Evolutionary conservation across 805 yeast species (phyloP), one percentile per base, ranked within the genome.

Genomic region (Kluyveromyces lactis): DNA sequence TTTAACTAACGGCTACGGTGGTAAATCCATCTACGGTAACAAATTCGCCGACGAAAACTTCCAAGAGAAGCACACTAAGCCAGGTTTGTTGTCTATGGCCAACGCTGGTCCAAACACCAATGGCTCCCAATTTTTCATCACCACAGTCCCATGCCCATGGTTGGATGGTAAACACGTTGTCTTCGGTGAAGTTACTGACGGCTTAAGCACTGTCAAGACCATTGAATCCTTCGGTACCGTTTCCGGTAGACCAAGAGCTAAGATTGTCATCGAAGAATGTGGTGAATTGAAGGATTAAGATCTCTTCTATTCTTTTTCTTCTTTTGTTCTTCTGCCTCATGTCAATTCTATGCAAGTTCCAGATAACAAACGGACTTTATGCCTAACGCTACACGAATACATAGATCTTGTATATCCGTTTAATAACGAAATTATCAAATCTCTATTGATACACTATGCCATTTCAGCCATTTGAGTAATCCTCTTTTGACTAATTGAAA

Each of bases 61-160:
- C 59, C 51, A 64, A 50, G 75, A 76, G 69, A 79, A 63, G 52
- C 95, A 86, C 74, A 76, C 73, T 64, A 78, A 72, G 60, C 81
- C 90, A 47, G 94, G 94, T 59, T 70, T 84, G 50, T 67, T 86
- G 58, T 85, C 94, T 31, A 86, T 86, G 95, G 95, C 95, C 47
- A 86, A 86, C 53, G 82, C 90, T 42, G 95, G 95, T 52, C 90
- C 90, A 64, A 81, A 83, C 76, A 83, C 95, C 62, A 86, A 86
- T 62, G 92, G 95, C 18, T 83, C 94, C 18, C 95, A 86, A 67
- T 86, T 86, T 67, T 86, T 85, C 70, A 79, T 86, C 60, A 82
- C 94, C 53, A 81, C 89, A 40, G 86, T 79, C 35, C 72, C 79
- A 53, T 73, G 81, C 53, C 80, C 85, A 47, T 81, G 86, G 85